phyloP scores from a whole-genome alignment of 352 stramenopile species.

The Globisporangium heterothallicum region DNA sequence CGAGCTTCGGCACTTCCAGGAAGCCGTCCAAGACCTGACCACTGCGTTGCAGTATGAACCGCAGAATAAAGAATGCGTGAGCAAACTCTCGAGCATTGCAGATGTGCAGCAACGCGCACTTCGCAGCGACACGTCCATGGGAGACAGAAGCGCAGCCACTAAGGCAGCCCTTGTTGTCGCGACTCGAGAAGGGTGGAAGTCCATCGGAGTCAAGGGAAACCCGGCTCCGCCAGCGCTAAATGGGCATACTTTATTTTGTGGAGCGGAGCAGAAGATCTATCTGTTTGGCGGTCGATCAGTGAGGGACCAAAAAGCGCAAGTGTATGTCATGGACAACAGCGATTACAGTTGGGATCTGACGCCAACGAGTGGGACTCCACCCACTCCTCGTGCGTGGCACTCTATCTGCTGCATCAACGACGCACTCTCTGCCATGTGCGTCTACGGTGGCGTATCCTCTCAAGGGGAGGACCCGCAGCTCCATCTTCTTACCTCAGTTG shows the following conservation, averaged over 20 bases:
- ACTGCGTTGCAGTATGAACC: conserved; percentile 41
- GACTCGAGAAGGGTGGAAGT: conserved; percentile 39
- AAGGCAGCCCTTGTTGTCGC: conserved; percentile 27
- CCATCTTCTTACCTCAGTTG: conserved; percentile 23
- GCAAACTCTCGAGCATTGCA: conserved; percentile 30
- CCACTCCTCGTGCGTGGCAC: conserved; percentile 59
- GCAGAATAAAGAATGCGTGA: conserved; percentile 44
- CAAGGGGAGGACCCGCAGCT: conserved; percentile 43
- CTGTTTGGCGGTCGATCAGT: conserved; percentile 58
- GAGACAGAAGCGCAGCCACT: conserved; percentile 14
- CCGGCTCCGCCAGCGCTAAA: conserved; percentile 59
- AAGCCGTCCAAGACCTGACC: conserved; percentile 37
- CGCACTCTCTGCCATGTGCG: conserved; percentile 17
- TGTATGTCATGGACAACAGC: conserved; percentile 41
- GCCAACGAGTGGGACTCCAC: conserved; percentile 15
- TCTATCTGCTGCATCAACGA: conserved; percentile 26
- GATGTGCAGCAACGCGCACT: background rate
- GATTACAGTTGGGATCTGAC: conserved; percentile 52
- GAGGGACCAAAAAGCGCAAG: conserved; percentile 41
- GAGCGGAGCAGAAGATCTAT: conserved; percentile 18
- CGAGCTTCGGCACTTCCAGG: conserved; percentile 16
- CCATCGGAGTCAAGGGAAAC: conserved; percentile 47
- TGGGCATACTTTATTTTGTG: conserved; percentile 51
- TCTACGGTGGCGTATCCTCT: conserved; percentile 62
- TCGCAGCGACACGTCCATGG: too few species aligned